phyloP scores from a whole-genome alignment of 2,329 filamentous ascomycete species.

The Paecilomyces fulvus region DNA sequence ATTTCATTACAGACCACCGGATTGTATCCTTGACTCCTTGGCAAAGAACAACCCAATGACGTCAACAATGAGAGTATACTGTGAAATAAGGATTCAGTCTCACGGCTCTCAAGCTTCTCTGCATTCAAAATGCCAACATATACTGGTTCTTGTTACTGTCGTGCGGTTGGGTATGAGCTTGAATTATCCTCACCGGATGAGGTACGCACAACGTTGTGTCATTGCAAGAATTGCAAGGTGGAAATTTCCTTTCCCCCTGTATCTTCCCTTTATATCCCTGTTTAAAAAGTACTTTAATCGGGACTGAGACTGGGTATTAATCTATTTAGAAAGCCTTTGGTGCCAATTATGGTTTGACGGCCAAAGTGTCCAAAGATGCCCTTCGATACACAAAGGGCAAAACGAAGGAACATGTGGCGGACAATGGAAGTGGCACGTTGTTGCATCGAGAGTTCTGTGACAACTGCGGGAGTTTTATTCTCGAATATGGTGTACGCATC shows the following conservation, averaged over 20 bases:
- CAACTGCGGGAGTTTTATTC: constrained; percentile 43
- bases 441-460: constrained; percentile 47
- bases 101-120: not conserved
- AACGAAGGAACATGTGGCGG: constrained; percentile 39
- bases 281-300: not conserved
- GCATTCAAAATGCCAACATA: constrained; percentile 19
- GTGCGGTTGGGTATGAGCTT: constrained; percentile 39
- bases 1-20: not conserved
- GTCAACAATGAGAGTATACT: not conserved
- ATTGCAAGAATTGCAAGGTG: constrained; percentile 47
- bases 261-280: not conserved
- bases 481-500: constrained; percentile 43
- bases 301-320: not conserved
- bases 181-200: constrained; percentile 37
- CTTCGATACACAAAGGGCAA: constrained; percentile 34
- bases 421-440: constrained; percentile 41
- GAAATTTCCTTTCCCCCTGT: not conserved
- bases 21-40: not conserved
- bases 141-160: constrained; percentile 42
- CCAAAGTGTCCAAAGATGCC: constrained; percentile 40
- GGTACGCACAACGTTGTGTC: constrained; percentile 45
- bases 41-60: not conserved
- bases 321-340: constrained; percentile 41
- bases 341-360: constrained; percentile 44
- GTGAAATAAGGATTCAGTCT: not conserved